Evolutionary conservation across 1,284 basidiomycete species (phyloP).

Genomic region (Agroathelia rolfsii): DNA sequence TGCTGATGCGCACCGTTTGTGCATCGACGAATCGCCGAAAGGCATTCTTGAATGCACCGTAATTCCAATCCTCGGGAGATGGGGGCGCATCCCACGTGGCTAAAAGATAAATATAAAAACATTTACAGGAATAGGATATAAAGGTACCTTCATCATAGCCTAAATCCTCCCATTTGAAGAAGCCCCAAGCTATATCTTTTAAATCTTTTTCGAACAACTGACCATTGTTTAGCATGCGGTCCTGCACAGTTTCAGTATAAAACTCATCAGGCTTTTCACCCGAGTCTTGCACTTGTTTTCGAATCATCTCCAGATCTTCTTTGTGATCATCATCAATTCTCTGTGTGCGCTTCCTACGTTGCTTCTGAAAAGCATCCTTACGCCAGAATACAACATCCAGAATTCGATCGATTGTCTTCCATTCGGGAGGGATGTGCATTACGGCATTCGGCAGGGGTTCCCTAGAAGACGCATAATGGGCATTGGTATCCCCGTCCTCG

Average conservation of each 20-base stretch:
- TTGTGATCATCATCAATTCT: slow-evolving; percentile 23
- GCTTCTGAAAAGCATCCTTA: slow-evolving; percentile 22
- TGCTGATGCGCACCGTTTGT: slow-evolving; percentile 51
- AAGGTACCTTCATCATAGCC: slow-evolving; percentile 77
- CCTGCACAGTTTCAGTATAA: slow-evolving; percentile 42
- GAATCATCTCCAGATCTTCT: slow-evolving; percentile 24
- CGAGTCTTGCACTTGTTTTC: slow-evolving; percentile 31
- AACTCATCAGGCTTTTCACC: slow-evolving; percentile 49
- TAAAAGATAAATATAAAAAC: slow-evolving; percentile 21
- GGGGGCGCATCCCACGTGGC: slow-evolving; percentile 91
- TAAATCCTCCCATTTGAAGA: slow-evolving; percentile 86
- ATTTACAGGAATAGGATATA: slow-evolving; percentile 3
- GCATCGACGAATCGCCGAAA: slow-evolving; percentile 58
- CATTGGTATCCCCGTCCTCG: slow-evolving; percentile 20
- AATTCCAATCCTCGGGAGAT: slow-evolving; percentile 41
- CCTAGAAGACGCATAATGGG: slow-evolving; percentile 14
- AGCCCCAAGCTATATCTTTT: slow-evolving; percentile 74
- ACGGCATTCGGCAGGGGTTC: slow-evolving; percentile 50
- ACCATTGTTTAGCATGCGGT: slow-evolving; percentile 41
- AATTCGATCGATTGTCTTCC: slow-evolving; percentile 76
- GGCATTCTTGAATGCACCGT: slow-evolving; percentile 55
- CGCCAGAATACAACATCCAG: slow-evolving; percentile 66
- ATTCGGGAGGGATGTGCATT: slow-evolving; percentile 55
- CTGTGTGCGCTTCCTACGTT: slow-evolving; percentile 17
- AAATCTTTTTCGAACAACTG: too few relatives aligned